Evolutionary conservation across 2,329 filamentous ascomycete species (phyloP), one percentile per base, ranked within the genome.

Genomic region (Escovopsis weberi): DNA sequence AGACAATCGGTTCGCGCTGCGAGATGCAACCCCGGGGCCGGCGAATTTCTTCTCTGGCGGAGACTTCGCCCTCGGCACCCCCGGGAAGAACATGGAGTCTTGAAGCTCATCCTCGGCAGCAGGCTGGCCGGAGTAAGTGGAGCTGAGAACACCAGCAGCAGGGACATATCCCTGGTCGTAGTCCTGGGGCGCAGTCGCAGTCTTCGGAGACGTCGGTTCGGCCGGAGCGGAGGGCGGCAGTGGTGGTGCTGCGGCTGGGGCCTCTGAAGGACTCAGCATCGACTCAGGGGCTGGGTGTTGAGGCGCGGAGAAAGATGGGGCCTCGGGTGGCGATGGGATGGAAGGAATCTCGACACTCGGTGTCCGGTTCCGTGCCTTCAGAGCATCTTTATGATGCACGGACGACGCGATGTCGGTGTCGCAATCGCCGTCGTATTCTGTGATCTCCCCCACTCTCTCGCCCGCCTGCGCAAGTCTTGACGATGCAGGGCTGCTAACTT

Each of bases 391-490:
- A 61, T 94, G 86, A 43, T 84, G 85, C n/a, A 78, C 86, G 9
- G 85, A 82, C n/a, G 88, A 85, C 2, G 83, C 88, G 56, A 96
- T 96, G 58, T 96, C 91, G 6, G 91, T 96, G 53, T 96, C 91
- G 58, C 96, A 96, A 56, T 96, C 91, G 6, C 89, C 91, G 57
- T 98, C 91, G 55, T 96, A 96, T 56, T 95, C 89, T 0, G 86
- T 93, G 32, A 86, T 74, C 54, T 93, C 87, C 26, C 78, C 80
- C 12, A 81, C 80, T 30, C 78, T 78, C 30, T 82, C 80, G 23
- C 65, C 72, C 47, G 66, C 66, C 44, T 64, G 60, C 9, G 55
- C 51, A 10, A 61, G 61, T 47, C 69, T 55, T 43, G 62, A 51
- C 23, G 71, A 64, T 11, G 67, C 63, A 10, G 63, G 51, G 2